Evolutionary conservation across 108 stramenopile species (phyloP), one percentile per base, ranked within the genome.

Genomic region (Cyclotella kingstonii): DNA sequence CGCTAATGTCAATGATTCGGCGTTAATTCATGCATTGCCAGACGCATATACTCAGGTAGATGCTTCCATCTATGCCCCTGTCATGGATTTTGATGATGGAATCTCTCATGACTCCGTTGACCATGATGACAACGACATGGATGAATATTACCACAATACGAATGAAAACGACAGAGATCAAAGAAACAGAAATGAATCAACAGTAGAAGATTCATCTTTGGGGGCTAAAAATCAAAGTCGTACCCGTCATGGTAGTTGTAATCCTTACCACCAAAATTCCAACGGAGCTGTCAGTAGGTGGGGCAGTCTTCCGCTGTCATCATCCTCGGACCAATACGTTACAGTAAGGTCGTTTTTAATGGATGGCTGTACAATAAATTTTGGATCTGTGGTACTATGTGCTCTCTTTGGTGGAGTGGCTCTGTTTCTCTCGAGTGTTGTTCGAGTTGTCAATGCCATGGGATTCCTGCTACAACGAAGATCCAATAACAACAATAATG

Each of bases 301-400:
- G n/a, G n/a, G n/a, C n/a, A n/a, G n/a, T n/a, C n/a, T n/a, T n/a
- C n/a, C n/a, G n/a, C 5, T 46, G 39, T 6, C 71, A 42, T 34
- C 60, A 57, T 53, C 60, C 19, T 22, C 62, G 15, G 40, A 39
- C 9, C 43, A 48, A 2, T 23, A 41, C 12, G 70, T 83, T 8
- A 87, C 84, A 12, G 90, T 88, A 38, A 84, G 80, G 52, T 56
- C 80, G 29, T 79, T 89, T 47, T 43, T 93, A 48, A 47, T 60
- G 12, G 48, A 69, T 7, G 87, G 78, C 15, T 45, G 79, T 36
- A 81, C 86, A 0, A 68, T 87, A 22, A 82, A 72, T 28, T 93
- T 93, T 75, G 91, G 91, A 50, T 89, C 87, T 0, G 86, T 93
- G 14, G 78, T 68, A 12, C 80, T 84, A 57, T 93, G 91, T 66